Base-by-base conservation (phyloP, 208 protist species). In the Leishmania guyanensis region DNA sequence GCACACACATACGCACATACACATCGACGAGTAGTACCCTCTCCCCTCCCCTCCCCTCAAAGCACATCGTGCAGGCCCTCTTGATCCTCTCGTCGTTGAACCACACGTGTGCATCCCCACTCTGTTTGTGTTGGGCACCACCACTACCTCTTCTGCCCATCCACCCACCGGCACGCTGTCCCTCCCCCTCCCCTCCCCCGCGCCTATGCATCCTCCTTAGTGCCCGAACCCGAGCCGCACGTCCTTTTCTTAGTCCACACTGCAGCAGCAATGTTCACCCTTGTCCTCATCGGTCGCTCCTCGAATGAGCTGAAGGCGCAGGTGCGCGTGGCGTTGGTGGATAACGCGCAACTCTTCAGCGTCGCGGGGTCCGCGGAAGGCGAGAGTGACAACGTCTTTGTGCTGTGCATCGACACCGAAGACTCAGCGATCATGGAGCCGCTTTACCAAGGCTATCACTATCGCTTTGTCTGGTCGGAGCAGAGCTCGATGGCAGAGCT, bases 381-480 rank as follows among this genome's bases (percentile, higher is more conserved):
- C 17, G 66, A 43, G 39, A 70, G 51, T 20, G 48, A 29, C n/a
- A 43, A 60, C n/a, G 22, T 69, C n/a, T 89, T 95, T 58, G 84
- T 85, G 0, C 65, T 95, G 54, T 87, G 89, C 65, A 79, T 95
- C 66, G 90, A 95, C 65, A 75, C 82, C 17, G 84, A 83, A 10
- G 89, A 94, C 69, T 78, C 76, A 0, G 81, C 82, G 2, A 70
- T 71, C 22, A 78, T 84, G 46, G 88, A 83, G 62, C 86, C 91
- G 17, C 62, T 86, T 22, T 70, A 88, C 62, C 74, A 83, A 43
- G 58, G 53, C 46, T 95, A 95, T 74, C 80, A 95, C 83, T 85
- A 81, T 56, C 91, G 90, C 73, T 93, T 89, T 77, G 48, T 93
- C 22, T 93, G 89, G 90, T 88, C 79, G 16, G 66, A 73, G 33